phyloP scores from a whole-genome alignment of 352 stramenopile genomes.

The Globisporangium lucens region DNA sequence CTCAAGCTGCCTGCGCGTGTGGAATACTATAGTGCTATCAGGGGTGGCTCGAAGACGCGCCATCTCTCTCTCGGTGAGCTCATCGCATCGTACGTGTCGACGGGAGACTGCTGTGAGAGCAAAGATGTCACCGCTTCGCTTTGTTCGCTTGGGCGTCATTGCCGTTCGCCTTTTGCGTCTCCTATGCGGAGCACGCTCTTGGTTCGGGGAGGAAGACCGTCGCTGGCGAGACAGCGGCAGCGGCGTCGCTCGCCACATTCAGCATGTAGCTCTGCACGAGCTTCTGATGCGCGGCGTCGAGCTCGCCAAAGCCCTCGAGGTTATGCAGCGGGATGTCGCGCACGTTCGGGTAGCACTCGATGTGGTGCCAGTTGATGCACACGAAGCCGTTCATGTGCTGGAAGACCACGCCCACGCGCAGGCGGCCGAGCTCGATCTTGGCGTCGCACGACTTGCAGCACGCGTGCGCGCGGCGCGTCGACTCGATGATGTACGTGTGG shows the following conservation, averaged over 20 bases:
- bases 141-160: too few relatives aligned
- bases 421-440: constrained; percentile 58
- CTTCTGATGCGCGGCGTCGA: constrained; percentile 52
- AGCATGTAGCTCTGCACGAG: constrained; percentile 50
- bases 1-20: constrained; percentile 1
- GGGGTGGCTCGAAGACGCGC: neutral
- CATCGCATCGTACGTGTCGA: too few relatives aligned
- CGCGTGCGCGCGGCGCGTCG: constrained; percentile 57
- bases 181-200: constrained; percentile 35
- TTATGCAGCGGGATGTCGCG: constrained; percentile 52
- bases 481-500: constrained; percentile 79
- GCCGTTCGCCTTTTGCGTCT: neutral
- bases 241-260: neutral
- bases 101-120: too few relatives aligned
- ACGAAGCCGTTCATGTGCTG: constrained; percentile 81
- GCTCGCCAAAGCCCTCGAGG: constrained; percentile 69
- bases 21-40: constrained; percentile 8
- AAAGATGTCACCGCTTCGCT: too few relatives aligned
- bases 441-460: constrained; percentile 76
- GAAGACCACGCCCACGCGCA: constrained; percentile 77
- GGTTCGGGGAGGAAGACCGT: constrained; percentile 23
- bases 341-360: constrained; percentile 73
- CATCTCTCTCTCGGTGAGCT: too few relatives aligned
- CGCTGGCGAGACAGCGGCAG: neutral
- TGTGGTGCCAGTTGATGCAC: constrained; percentile 84